Evolutionary conservation across 176 grass and related monocot genomes (phyloP), one percentile per base, ranked within the genome.

Genomic region (Typha latifolia): DNA sequence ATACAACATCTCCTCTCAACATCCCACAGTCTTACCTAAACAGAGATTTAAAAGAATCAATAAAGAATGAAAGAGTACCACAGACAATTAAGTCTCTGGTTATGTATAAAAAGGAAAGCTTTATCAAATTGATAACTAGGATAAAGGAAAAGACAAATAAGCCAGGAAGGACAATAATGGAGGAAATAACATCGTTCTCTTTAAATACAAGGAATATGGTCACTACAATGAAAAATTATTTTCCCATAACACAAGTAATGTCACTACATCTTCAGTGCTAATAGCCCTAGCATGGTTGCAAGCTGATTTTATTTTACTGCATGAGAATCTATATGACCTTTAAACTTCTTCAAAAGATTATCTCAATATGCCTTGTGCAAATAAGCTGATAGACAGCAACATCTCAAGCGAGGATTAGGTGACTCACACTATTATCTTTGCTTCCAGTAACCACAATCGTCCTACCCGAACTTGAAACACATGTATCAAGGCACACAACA

Each of bases 351-450:
- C 18, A 16, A 14, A 55, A 51, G 14, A 14, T 55, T 55, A 55
- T 55, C 18, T 16, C 18, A 55, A 55, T 18, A 14, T n/a, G 18
- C 14, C 51, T 55, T 55, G 18, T 55, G 51, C 51, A 55, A 32
- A 59, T 48, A 12, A 61, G 32, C 23, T 5, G 65, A 47, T 63
- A 67, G 57, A 48, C 27, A 19, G 53, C 53, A 59, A 59, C n/a
- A 59, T 14, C 47, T 62, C 19, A 73, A 56, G 13, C 43, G 56
- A 77, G 14, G 16, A 67, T 20, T 64, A 47, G 52, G 29, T 47
- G 49, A 86, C 94, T 97, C 72, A 97, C 94, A 62, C 68, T 85
- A 66, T 90, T 85, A 68, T 93, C 86, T 86, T 97, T 97, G 76
- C 94, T 97, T 83, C 94, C 89, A 72, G 89, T 87, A 62, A 90